phyloP scores from a whole-genome alignment of 306 rosid species.

The Potentilla sterilis region DNA sequence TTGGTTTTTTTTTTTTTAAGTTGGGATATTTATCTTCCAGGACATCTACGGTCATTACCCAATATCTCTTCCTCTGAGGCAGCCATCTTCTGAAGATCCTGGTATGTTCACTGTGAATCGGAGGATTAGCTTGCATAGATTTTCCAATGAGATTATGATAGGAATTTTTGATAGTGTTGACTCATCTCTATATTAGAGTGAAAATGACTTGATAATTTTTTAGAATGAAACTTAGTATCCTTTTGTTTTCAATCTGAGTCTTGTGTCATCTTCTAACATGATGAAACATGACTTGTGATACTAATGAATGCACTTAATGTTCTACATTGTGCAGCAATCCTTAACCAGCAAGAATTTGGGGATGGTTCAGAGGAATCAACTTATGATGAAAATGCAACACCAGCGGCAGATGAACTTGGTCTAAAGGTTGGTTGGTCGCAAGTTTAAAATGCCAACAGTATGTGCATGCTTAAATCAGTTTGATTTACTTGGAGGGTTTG shows the following conservation, averaged over 20 bases:
- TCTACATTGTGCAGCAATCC: conserved; percentile 45
- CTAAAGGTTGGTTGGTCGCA: conserved; percentile 50
- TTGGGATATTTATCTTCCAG: conserved; percentile 44
- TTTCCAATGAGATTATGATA: neutral
- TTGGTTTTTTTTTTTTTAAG: conserved; percentile 9
- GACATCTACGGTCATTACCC: conserved; percentile 67
- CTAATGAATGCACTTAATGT: neutral
- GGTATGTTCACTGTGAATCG: conserved; percentile 42
- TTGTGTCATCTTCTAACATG: neutral
- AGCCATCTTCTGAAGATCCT: conserved; percentile 81
- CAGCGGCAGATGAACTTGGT: conserved; percentile 60
- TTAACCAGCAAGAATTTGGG: conserved; percentile 71
- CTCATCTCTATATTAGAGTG: neutral
- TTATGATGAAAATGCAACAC: conserved; percentile 51
- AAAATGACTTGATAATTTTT: neutral
- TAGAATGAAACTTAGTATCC: neutral
- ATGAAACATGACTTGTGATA: neutral
- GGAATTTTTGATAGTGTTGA: neutral
- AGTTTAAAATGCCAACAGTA: neutral
- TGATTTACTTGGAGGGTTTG: conserved; percentile 28
- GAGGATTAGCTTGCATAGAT: neutral
- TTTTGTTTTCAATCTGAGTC: neutral
- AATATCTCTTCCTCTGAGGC: conserved; percentile 65
- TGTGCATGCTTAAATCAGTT: conserved; percentile 14
- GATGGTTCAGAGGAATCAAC: conserved; percentile 40